Conservation (phyloP, 1,139 yeast species). For the Debaryomyces nepalensis region DNA sequence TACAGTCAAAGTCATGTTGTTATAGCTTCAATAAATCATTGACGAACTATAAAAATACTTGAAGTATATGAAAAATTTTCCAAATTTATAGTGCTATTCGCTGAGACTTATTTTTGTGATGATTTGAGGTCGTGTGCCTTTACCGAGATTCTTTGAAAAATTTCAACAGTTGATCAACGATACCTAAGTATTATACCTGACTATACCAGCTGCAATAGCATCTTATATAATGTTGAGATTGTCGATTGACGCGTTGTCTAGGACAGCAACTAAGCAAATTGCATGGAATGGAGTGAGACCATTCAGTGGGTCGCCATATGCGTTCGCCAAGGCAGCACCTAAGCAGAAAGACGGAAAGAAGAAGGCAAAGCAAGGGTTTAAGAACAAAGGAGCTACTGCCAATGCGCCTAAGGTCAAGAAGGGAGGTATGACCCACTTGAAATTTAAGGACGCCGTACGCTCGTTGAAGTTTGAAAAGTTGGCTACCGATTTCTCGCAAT, state of each 20-base stretch:
- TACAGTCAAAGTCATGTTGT: conserved; percentile 8
- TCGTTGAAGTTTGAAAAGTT: conserved; percentile 38
- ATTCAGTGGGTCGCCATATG: conserved; percentile 15
- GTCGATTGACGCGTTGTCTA: conserved; percentile 5
- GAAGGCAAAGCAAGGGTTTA: conserved; percentile 33
- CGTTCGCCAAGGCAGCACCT: conserved; percentile 24
- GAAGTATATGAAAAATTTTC: conserved; percentile 7
- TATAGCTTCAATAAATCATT: conserved; percentile 3
- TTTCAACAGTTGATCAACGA: conserved; percentile 7
- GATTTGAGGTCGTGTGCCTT: conserved; percentile 4
- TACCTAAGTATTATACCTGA: not conserved
- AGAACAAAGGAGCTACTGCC: conserved; percentile 21
- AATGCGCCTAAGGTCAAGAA: conserved; percentile 35
- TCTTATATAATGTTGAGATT: conserved; percentile 8
- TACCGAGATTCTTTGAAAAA: conserved; percentile 6
- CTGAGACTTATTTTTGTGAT: conserved; percentile 4
- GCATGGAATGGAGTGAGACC: conserved; percentile 3
- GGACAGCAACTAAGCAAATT: not conserved
- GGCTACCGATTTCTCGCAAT: conserved; percentile 28
- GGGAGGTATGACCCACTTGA: conserved; percentile 50
- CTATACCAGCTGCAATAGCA: conserved; percentile 4
- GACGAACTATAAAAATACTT: not conserved
- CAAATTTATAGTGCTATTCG: conserved; percentile 3
- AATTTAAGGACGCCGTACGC: conserved; percentile 46
- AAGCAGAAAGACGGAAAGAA: conserved; percentile 31